phyloP scores from a whole-genome alignment of 495 filamentous ascomycete species.

The Aspergillus wentii region DNA sequence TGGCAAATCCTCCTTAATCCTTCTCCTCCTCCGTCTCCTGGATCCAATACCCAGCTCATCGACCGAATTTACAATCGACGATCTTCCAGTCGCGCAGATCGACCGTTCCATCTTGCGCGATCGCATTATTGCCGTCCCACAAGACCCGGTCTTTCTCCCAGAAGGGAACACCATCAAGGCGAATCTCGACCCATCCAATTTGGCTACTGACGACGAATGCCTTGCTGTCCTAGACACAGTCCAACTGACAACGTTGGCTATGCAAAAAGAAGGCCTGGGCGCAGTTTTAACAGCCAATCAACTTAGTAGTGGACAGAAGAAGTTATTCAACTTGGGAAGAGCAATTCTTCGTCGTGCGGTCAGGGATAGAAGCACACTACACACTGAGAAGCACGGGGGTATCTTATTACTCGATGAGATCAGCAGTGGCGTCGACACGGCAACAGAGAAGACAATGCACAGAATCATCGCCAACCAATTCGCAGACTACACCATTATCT shows the following conservation, averaged over 20 bases:
- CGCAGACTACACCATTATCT: constrained; percentile 38
- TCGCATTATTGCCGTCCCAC: constrained; percentile 37
- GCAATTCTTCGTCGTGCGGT: constrained; percentile 36
- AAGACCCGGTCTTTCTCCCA: constrained; percentile 34
- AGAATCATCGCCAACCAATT: constrained; percentile 40
- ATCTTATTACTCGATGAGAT: constrained; percentile 52
- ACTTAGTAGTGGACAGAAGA: constrained; percentile 46
- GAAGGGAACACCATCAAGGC: constrained; percentile 36
- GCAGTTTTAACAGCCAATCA: constrained; percentile 28
- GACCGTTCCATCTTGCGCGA: constrained; percentile 20
- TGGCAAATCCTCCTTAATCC: constrained; percentile 35
- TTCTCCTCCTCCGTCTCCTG: constrained; percentile 29
- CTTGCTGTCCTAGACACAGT: constrained; percentile 12
- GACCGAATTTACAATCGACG: constrained; percentile 14
- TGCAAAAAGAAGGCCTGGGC: constrained; percentile 34
- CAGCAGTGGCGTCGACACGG: constrained; percentile 40
- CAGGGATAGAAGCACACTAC: neutral
- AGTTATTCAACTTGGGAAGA: constrained; percentile 50
- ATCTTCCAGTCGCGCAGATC: constrained; percentile 29
- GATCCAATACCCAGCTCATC: constrained; percentile 12
- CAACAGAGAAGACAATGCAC: constrained; percentile 41
- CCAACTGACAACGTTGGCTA: constrained; percentile 34
- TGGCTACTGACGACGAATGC: constrained; percentile 65
- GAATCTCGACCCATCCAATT: constrained; percentile 74
- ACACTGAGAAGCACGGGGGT: constrained; percentile 11